Evolutionary conservation across 768 basidiomycete species (phyloP).

Genomic region (Ephemerocybe angulata): DNA sequence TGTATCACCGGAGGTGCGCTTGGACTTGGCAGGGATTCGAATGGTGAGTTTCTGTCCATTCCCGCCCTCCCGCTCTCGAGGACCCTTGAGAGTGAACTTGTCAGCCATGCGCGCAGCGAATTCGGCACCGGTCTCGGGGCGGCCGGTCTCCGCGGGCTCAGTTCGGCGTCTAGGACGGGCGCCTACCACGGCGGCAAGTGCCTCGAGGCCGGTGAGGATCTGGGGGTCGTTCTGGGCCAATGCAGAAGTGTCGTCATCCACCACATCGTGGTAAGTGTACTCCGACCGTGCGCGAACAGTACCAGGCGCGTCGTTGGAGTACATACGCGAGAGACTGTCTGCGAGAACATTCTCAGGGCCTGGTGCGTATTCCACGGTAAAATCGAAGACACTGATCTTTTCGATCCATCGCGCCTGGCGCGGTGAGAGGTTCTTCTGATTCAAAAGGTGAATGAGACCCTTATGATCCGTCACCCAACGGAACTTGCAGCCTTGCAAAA

Average conservation of each 20-base stretch:
- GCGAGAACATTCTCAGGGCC: conserved; percentile 36
- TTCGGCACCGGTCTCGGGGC: conserved; percentile 18
- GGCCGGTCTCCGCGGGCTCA: conserved; percentile 9
- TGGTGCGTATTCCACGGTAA: conserved; percentile 24
- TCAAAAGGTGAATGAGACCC: conserved; percentile 26
- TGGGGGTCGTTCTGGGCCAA: too few species aligned
- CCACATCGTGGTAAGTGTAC: conserved; percentile 18
- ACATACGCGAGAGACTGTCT: conserved; percentile 36
- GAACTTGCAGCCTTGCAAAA: conserved; percentile 29
- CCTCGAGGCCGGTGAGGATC: too few species aligned
- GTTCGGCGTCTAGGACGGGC: too few species aligned
- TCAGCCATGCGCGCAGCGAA: conserved; percentile 19
- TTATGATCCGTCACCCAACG: conserved; percentile 31
- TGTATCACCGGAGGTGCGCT: too few species aligned
- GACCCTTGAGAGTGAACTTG: not conserved
- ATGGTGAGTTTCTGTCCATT: not conserved
- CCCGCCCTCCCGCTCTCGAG: conserved; percentile 10
- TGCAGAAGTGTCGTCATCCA: conserved; percentile 11
- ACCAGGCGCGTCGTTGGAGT: conserved; percentile 18
- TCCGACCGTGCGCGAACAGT: conserved; percentile 18
- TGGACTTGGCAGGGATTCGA: too few species aligned
- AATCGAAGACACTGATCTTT: conserved; percentile 37
- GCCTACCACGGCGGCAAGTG: too few species aligned
- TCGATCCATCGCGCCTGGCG: conserved; percentile 38
- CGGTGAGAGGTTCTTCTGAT: conserved; percentile 32